Evolutionary conservation across 2,329 filamentous ascomycete genomes (phyloP), one percentile per base, ranked within the genome.

Genomic region (Aspergillus piperis): DNA sequence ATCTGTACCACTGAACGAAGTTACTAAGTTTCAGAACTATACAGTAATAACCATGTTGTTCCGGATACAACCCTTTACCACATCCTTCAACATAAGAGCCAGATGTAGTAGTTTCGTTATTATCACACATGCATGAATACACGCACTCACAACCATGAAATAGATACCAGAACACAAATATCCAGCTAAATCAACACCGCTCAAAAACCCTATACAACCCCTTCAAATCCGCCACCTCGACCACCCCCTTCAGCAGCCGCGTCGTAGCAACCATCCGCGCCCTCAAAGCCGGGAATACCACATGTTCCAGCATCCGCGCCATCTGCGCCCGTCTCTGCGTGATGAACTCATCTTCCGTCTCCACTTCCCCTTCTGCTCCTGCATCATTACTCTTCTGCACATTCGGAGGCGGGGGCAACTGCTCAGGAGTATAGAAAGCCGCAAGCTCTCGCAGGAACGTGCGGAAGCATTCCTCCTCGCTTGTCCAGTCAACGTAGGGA

Each of bases 171-270:
- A 27, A 27, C 1, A 8, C 1, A 27, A 3, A 27, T 3, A 8
- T 8, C 2, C 19, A 39, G 15, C 4, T 8, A 30, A 42, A 5
- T 85, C 75, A 98, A 75, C 95, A 98, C 57, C 95, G 82, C 78
- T 99, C 95, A 81, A 99, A 99, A 2, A 98, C 93, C 49, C 91
- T 83, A 76, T 99, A 99, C 60, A 99, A 73, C 0, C 93, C 92
- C 76, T 96, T 98, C 61, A 98, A 76, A 78, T 96, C 92, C 2
- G 95, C 94, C 52, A 96, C 87, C 76, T 99, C 94, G 50, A 96
- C 79, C 10, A 96, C 86, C 0, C 87, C 90, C 54, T 88, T 86
- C 77, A 96, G 85, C 69, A 98, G 78, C 5, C 84, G 82, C 65
- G 85, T 89, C 8, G 95, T 97, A 19, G 91, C 93, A 58, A 98